Base-by-base conservation (phyloP, 208 protist species). In the Angomonas ambiguus region DNA sequence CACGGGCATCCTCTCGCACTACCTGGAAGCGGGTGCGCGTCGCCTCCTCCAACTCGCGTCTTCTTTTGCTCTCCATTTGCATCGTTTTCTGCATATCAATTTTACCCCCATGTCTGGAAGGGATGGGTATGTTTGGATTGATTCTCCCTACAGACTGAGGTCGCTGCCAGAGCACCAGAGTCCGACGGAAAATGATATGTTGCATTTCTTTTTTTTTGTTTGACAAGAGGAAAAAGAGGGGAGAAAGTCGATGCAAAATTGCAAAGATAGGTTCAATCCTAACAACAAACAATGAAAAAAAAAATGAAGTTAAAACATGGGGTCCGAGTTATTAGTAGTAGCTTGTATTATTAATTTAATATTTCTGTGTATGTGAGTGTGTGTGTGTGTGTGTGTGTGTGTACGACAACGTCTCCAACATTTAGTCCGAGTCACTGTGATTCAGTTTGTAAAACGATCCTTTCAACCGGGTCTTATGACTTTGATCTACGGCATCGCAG, bases 391-490 rank as follows among this genome's bases (percentile, higher is more conserved):
- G 51, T 24, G 20, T 31, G 16, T 10, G 51, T 13, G 51, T 31
- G 51, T 25, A 57, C 22, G 28, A 57, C 10, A 57, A 10, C 24
- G 5, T 11, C 11, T 24, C 2, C 30, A 22, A 53, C 53, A 32
- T 6, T 27, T 69, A 92, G 53, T 95, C 89, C 10, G 89, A 95
- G 67, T 95, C 89, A 53, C 89, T 95, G 72, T 92, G 79, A 3
- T 74, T 89, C 34, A 95, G 74, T 27, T 67, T 58, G 31, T 82
- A 77, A 38, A 91, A 49, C 32, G 73, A 77, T 57, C 78, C 82
- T 25, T 56, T 53, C 34, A 95, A 51, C 4, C 84, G 79, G 11
- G 69, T 75, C 65, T 77, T 90, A 63, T 95, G 84, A 27, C 75
- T 79, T 0, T 57, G 35, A n/a, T 83, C 76, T 2, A 95, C 72